Evolutionary conservation across 2,329 filamentous ascomycete species (phyloP).

Genomic region (Penicillium sp.): DNA sequence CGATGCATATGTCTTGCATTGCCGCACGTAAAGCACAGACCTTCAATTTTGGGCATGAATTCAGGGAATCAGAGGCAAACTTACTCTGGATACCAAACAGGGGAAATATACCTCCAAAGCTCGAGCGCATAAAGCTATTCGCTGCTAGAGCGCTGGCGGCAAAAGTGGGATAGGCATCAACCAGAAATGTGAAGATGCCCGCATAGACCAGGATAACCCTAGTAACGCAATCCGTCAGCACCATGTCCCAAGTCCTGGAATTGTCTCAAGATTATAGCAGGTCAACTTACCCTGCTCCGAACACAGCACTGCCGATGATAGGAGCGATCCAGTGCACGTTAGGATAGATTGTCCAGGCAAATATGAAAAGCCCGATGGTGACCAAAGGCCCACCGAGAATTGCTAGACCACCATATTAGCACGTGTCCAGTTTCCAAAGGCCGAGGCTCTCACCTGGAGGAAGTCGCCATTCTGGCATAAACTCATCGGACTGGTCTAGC

Average conservation of each 20-base stretch:
- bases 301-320: slow-evolving; percentile 70
- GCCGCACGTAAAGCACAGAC: slow-evolving; percentile 14
- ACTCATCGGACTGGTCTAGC: slow-evolving; percentile 43
- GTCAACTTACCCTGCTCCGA: slow-evolving; percentile 65
- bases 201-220: slow-evolving; percentile 77
- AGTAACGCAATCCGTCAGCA: slow-evolving; percentile 23
- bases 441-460: slow-evolving; percentile 57
- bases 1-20: slow-evolving; percentile 10
- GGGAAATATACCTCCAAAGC: slow-evolving; percentile 77
- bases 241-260: neutral
- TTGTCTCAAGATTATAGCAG: slow-evolving; percentile 3
- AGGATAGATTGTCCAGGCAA: slow-evolving; percentile 79
- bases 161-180: slow-evolving; percentile 56
- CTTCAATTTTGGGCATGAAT: neutral
- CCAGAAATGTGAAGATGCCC: slow-evolving; percentile 85
- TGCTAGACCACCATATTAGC: slow-evolving; percentile 31
- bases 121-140: slow-evolving; percentile 75
- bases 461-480: slow-evolving; percentile 84
- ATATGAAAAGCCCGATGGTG: slow-evolving; percentile 80
- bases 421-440: neutral
- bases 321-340: slow-evolving; percentile 73
- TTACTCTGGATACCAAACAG: slow-evolving; percentile 65
- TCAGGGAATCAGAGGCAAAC: slow-evolving; percentile 15
- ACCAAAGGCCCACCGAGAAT: slow-evolving; percentile 75
- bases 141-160: slow-evolving; percentile 69